Evolutionary conservation across 257 asterid genomes (phyloP).

Genomic region (Fraxinus pennsylvanica): DNA sequence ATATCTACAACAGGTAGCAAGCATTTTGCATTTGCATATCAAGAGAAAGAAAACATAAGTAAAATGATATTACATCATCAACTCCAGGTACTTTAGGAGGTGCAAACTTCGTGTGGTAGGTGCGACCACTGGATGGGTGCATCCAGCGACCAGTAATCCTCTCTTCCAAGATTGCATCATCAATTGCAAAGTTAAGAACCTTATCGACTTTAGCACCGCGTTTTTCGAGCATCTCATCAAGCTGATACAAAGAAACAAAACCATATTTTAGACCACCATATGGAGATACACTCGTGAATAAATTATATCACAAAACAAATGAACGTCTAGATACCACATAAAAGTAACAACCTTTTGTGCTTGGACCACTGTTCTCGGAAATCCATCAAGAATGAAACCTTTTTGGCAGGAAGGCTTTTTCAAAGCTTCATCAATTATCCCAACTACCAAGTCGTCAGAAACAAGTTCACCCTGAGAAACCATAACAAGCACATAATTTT

Average conservation of each 20-base stretch:
- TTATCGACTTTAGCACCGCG: slow-evolving; percentile 83
- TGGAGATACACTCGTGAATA: not conserved
- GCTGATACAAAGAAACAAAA: slow-evolving; percentile 47
- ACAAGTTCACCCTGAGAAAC: slow-evolving; percentile 83
- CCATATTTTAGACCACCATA: slow-evolving; percentile 10
- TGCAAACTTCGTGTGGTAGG: slow-evolving; percentile 81
- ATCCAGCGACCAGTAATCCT: slow-evolving; percentile 98
- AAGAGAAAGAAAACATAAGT: not conserved
- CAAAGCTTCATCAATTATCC: slow-evolving; percentile 87
- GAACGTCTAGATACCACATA: slow-evolving; percentile 11
- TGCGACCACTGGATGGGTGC: slow-evolving; percentile 92
- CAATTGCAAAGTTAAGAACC: slow-evolving; percentile 92
- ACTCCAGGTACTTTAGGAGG: slow-evolving; percentile 77
- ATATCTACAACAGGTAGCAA: not conserved
- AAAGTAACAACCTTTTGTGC: slow-evolving; percentile 71
- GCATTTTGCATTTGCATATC: slow-evolving; percentile 1
- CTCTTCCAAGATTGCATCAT: slow-evolving; percentile 93
- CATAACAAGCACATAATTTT: slow-evolving; percentile 14
- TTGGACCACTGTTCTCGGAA: slow-evolving; percentile 91
- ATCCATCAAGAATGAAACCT: slow-evolving; percentile 98
- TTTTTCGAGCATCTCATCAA: slow-evolving; percentile 90
- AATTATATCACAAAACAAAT: not conserved
- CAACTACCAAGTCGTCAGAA: slow-evolving; percentile 92
- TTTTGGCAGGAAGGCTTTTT: slow-evolving; percentile 91
- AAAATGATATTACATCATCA: slow-evolving; percentile 66